phyloP scores from a whole-genome alignment of 257 asterid genomes.

The Jasminum sambac region DNA sequence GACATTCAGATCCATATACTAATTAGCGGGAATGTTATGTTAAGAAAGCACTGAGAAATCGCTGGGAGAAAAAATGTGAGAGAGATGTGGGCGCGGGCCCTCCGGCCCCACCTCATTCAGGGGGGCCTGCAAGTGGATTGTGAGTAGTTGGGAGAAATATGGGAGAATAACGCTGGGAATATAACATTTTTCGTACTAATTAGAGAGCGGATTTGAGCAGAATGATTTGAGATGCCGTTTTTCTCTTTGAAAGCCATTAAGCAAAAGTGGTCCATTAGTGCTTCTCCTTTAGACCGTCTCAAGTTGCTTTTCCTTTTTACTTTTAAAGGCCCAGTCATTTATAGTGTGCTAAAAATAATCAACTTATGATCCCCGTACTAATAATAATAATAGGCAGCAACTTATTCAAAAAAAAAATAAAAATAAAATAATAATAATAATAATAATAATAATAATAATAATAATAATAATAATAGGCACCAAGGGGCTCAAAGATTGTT shows the following conservation, averaged over 20 bases:
- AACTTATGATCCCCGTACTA: background rate
- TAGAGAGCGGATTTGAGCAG: conserved; percentile 19
- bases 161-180: too few relatives aligned
- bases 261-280: conserved; percentile 26
- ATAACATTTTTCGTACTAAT: too few relatives aligned
- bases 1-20: background rate
- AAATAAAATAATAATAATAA: too few relatives aligned
- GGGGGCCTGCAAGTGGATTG: too few relatives aligned
- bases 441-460: background rate
- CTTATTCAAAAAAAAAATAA: too few relatives aligned
- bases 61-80: too few relatives aligned
- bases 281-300: conserved; percentile 17
- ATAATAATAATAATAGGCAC: background rate
- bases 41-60: too few relatives aligned
- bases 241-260: conserved; percentile 15
- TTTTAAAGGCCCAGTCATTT: conserved; percentile 10
- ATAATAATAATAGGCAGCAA: background rate
- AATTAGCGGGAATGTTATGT: too few relatives aligned
- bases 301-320: conserved; percentile 5
- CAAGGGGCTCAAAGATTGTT: too few relatives aligned
- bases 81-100: too few relatives aligned
- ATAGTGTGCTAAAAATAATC: background rate
- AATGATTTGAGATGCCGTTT: background rate
- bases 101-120: too few relatives aligned
- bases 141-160: too few relatives aligned